Conservation (phyloP, 257 asterid genomes). For the Nicotiana otophora region DNA sequence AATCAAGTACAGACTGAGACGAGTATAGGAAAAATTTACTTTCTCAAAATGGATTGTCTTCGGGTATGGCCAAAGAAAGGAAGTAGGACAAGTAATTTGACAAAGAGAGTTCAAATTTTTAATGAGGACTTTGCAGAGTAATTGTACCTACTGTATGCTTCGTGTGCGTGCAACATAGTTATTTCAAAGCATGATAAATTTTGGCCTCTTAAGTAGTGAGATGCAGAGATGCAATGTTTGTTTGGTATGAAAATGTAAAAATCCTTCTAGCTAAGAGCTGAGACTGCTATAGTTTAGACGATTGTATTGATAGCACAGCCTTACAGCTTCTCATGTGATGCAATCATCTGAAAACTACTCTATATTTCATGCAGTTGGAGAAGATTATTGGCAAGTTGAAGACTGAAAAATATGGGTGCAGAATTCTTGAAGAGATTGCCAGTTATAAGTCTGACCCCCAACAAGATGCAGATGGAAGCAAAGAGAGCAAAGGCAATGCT, state of each 20-base stretch:
- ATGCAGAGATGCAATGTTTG: not conserved
- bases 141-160: not conserved
- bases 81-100: not conserved
- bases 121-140: not conserved
- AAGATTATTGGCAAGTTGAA: constrained; percentile 81
- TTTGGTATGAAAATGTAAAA: not conserved
- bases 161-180: not conserved
- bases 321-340: not conserved
- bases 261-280: not conserved
- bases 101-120: not conserved
- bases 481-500: constrained; percentile 24
- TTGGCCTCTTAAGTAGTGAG: not conserved
- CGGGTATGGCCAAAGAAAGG: not conserved
- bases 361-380: constrained; percentile 59
- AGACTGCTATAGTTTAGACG: not conserved
- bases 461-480: constrained; percentile 28
- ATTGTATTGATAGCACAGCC: not conserved
- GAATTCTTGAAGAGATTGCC: constrained; percentile 55
- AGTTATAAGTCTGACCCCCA: constrained; percentile 28
- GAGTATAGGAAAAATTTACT: no score
- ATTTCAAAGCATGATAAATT: not conserved
- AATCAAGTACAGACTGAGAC: not conserved
- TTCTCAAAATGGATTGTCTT: not conserved
- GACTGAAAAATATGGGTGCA: constrained; percentile 61
- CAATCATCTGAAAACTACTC: not conserved